Evolutionary conservation across 306 rosid genomes (phyloP), one percentile per base, ranked within the genome.

Genomic region (Lathyrus aphaca): DNA sequence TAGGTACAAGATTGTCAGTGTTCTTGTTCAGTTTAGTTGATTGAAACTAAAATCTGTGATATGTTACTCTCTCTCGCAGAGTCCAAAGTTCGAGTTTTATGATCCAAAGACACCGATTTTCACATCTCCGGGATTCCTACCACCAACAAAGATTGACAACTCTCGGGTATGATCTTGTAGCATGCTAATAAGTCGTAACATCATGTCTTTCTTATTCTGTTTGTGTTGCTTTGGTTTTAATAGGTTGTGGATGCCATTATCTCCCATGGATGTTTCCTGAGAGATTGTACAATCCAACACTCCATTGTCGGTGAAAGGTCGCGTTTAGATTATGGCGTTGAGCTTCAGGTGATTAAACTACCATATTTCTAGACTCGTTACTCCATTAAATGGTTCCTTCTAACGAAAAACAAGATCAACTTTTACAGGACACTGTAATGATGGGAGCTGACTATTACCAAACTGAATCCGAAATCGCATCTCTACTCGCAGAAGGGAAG

Each of bases 401-500:
- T 32, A 67, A 67, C 25, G 65, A 43, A 23, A 59, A 64, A 21
- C 66, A 43, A 18, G 35, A 66, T 53, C 40, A 21, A 15, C 25
- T 44, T 58, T 46, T 71, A n/a, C 82, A 90, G 98, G 93, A 86
- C 76, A 73, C 96, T 3, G 87, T 93, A 51, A 88, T 93, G 98
- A 83, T 93, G 96, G 98, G 98, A 73, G 98, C 98, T 17, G 93
- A 93, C 78, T 54, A 72, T 57, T 93, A 93, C 84, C 96, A 93
- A 87, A 93, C 98, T 14, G 98, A 93, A 80, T 55, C 94, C 13
- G 98, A 93, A 88, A 90, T 93, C 71, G 96, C 91, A 72, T 83
- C 89, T 67, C 77, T 90, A 32, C 73, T 93, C 46, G 97, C 91
- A 6, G 87, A 85, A 15, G 94, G 90, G 51, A 86, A 84, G 76